Evolutionary conservation across 192 early-diverging fungal species (phyloP), one percentile per base, ranked within the genome.

Genomic region (Mortierella antarctica): DNA sequence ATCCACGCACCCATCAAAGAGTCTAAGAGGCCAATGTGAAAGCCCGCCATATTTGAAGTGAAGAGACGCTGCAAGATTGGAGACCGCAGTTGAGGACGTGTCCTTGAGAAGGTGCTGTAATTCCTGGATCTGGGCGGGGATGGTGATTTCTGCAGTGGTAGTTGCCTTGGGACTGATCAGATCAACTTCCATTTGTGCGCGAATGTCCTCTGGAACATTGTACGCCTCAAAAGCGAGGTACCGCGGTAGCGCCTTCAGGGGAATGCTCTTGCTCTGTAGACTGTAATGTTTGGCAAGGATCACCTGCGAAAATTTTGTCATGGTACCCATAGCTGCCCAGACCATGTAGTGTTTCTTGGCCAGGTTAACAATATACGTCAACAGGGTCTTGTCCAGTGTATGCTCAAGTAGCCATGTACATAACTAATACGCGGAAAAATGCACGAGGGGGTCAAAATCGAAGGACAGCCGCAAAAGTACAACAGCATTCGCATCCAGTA

Each of bases 341-440:
- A 87, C 73, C 64, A 73, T 82, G 42, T 82, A 76, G 62, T 90
- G 83, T 20, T 83, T 76, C 48, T 84, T 75, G 12, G 88, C 65
- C 31, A 85, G 71, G 60, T 88, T 84, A n/a, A 90, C 72, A 18
- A 88, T 75, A 50, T 82, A 73, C 7, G 76, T 83, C 69, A 86
- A 84, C 23, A 90, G 42, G 7, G 74, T 50, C 48, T 72, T 72
- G 46, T 90, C 87, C 15, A 82, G 75, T 10, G 89, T 87, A 58
- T 87, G 84, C 21, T 88, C 86, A 45, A 90, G 59, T 17, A 86
- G 75, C 89, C 89, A 90, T 23, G 84, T 65, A 15, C 83, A 71
- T 21, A 86, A 61, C 71, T 86, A 60, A 57, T 15, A 11, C 1
- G 54, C 12, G 40, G 7, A 44, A 56, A 0, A 54, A 18, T 57